phyloP scores from a whole-genome alignment of 2,329 filamentous ascomycete species.

The Colletotrichum tanaceti region DNA sequence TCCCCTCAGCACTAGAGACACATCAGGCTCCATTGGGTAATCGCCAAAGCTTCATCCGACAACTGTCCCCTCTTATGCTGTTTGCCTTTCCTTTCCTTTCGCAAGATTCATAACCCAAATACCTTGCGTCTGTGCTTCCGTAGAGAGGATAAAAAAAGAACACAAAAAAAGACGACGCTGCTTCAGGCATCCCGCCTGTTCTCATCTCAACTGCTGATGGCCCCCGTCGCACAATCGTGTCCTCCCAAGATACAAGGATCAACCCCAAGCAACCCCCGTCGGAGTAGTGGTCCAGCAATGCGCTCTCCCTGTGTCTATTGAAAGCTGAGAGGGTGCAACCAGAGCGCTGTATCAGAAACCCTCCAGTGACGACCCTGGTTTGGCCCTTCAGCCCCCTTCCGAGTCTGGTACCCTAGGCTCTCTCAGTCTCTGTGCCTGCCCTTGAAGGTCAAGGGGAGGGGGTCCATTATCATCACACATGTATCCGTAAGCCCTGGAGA shows the following conservation, averaged over 20 bases:
- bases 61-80: neutral
- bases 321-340: neutral
- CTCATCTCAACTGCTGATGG: neutral
- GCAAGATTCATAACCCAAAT: too few species aligned
- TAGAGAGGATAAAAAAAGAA: neutral
- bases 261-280: neutral
- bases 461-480: slow-evolving; percentile 28
- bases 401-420: slow-evolving; percentile 15
- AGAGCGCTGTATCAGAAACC: slow-evolving; percentile 28
- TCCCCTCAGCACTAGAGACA: slow-evolving; percentile 26
- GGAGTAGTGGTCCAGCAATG: slow-evolving; percentile 20
- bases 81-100: neutral
- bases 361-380: slow-evolving; percentile 25
- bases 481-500: neutral
- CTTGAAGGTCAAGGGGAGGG: neutral
- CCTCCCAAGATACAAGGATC: slow-evolving; percentile 33
- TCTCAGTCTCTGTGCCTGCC: neutral
- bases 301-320: neutral
- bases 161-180: slow-evolving; percentile 1
- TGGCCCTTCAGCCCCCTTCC: slow-evolving; percentile 26
- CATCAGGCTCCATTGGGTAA: neutral
- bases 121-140: too few species aligned
- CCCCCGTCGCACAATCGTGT: slow-evolving; percentile 24
- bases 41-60: slow-evolving; percentile 23
- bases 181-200: slow-evolving; percentile 30